These are phyloP conservation scores for Podaxis sp. DNA, from an alignment of 768 basidiomycete species.

Conservation along the genomic window DNA sequence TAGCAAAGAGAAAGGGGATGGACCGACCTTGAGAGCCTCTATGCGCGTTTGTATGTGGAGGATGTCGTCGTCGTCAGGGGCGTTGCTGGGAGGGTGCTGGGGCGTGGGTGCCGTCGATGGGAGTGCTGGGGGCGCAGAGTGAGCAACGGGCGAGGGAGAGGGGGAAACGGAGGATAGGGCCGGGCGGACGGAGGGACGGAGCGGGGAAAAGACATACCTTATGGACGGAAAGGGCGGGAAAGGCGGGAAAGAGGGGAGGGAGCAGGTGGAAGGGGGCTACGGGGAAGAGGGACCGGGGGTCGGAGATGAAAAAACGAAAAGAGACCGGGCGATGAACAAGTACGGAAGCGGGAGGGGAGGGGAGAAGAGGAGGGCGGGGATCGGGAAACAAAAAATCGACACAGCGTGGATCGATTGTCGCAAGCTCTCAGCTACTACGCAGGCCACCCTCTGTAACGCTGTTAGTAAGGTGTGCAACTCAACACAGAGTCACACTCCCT, in stretches of 20 bases:
- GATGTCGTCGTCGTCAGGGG: background rate
- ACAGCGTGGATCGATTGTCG: slow-evolving; percentile 14
- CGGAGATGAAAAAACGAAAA: slow-evolving; percentile 8
- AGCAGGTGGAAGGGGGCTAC: background rate
- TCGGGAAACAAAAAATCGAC: slow-evolving; percentile 12
- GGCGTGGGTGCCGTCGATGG: background rate
- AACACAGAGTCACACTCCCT: slow-evolving; percentile 7
- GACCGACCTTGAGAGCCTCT: background rate
- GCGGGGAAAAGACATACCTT: slow-evolving; percentile 7
- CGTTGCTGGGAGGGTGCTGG: slow-evolving; percentile 1
- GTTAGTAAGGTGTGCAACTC: slow-evolving; percentile 13
- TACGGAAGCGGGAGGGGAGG: slow-evolving; percentile 8
- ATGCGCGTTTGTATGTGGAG: background rate
- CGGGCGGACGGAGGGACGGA: slow-evolving; percentile 4
- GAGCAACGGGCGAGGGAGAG: slow-evolving; percentile 3
- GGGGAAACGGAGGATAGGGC: slow-evolving; percentile 1
- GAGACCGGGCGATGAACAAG: slow-evolving; percentile 4
- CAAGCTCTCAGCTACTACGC: slow-evolving; percentile 14
- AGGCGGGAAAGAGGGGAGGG: background rate
- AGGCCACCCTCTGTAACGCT: slow-evolving; percentile 13
- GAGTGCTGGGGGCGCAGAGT: background rate
- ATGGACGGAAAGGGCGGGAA: slow-evolving; percentile 5
- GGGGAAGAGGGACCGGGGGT: background rate
- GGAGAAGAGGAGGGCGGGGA: slow-evolving; percentile 11
- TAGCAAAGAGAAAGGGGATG: background rate